Conservation (phyloP, 495 filamentous ascomycete genomes). For the Cercophora sp. region DNA sequence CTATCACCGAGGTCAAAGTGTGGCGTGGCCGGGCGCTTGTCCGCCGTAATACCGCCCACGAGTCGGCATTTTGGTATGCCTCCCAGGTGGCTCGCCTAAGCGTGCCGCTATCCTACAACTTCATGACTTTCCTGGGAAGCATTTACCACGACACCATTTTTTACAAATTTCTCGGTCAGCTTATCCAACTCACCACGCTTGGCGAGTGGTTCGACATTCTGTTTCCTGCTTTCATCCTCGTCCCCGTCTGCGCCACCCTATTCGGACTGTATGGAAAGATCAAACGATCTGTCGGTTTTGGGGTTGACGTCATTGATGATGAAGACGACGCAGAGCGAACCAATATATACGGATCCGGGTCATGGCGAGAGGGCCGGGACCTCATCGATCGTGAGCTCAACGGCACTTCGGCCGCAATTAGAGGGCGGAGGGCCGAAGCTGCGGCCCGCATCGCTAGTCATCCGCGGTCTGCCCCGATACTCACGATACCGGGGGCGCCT, state of each 20-base stretch:
- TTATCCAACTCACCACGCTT: slow-evolving; percentile 80
- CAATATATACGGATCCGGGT: slow-evolving; percentile 66
- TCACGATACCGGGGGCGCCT: slow-evolving; percentile 31
- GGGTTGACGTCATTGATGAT: slow-evolving; percentile 69
- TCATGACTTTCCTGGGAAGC: slow-evolving; percentile 77
- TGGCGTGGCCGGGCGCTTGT: slow-evolving; percentile 94
- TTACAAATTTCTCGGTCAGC: slow-evolving; percentile 76
- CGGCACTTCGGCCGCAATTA: slow-evolving; percentile 43
- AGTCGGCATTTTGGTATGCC: slow-evolving; percentile 92
- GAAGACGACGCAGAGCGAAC: slow-evolving; percentile 63
- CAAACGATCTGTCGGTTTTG: slow-evolving; percentile 74
- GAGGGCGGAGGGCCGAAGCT: slow-evolving; percentile 32
- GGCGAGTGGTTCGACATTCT: slow-evolving; percentile 81
- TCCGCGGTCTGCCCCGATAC: slow-evolving; percentile 32
- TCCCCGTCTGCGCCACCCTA: slow-evolving; percentile 76
- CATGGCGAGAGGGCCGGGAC: slow-evolving; percentile 91
- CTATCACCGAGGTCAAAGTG: slow-evolving; percentile 83
- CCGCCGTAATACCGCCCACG: slow-evolving; percentile 80
- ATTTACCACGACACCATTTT: slow-evolving; percentile 73
- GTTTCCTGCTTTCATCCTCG: slow-evolving; percentile 79
- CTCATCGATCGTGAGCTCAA: slow-evolving; percentile 87
- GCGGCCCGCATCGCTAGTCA: slow-evolving; percentile 22
- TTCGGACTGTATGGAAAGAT: slow-evolving; percentile 84
- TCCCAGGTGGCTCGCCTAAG: slow-evolving; percentile 84
- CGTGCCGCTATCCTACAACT: slow-evolving; percentile 91